A percentile compares a stretch with the other conserved stretches of the same genome.
Conservation (phyloP, 768 basidiomycete genomes). For the Dacryopinax spathularia region DNA sequence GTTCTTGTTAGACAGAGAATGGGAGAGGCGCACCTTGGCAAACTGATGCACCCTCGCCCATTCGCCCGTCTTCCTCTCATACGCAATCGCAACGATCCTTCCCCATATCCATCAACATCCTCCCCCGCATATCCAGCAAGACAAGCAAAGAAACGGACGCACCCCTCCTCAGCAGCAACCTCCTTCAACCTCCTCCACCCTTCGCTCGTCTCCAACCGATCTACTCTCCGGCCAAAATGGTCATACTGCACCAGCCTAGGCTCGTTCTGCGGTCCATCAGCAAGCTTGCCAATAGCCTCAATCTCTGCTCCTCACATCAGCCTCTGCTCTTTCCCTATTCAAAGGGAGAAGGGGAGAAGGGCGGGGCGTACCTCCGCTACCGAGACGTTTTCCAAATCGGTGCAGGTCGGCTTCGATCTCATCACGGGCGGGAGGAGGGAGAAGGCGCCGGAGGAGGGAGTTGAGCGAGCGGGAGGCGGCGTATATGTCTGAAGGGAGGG, state of each 20-base stretch:
- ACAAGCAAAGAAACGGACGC: background rate
- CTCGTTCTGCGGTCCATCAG: conserved; percentile 30
- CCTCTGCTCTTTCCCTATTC: too few species aligned
- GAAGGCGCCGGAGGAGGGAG: background rate
- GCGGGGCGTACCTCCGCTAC: background rate
- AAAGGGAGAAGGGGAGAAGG: too few species aligned
- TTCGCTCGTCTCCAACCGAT: conserved; percentile 53
- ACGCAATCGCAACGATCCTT: conserved; percentile 44
- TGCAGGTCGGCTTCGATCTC: background rate
- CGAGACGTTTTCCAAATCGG: background rate
- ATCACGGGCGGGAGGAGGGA: background rate
- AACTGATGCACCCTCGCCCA: conserved; percentile 52
- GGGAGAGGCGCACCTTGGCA: conserved; percentile 36
- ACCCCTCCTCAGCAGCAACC: conserved; percentile 45
- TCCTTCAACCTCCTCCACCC: conserved; percentile 59
- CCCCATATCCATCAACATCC: too few species aligned
- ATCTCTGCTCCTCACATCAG: background rate
- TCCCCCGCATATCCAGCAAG: too few species aligned
- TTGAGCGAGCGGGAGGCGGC: background rate
- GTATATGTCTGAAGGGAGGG: background rate
- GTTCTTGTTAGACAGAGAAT: background rate
- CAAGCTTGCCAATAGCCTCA: conserved; percentile 25
- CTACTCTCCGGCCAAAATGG: conserved; percentile 55
- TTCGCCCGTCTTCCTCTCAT: conserved; percentile 47
- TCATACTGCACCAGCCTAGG: conserved; percentile 47